Conservation (phyloP, 148 eudicot species). For the Hydrangea macrophylla region DNA sequence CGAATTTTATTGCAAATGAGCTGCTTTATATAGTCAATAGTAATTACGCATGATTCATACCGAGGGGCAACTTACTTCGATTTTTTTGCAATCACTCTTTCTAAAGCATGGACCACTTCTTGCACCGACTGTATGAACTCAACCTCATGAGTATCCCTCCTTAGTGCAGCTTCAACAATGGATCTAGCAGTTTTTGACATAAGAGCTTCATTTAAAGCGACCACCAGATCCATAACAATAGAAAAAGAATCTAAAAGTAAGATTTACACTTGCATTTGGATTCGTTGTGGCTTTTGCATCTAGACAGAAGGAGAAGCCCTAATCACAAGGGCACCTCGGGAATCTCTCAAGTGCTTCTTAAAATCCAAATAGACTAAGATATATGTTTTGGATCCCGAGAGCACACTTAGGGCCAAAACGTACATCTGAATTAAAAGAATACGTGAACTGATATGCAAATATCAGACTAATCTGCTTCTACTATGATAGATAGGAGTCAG, state of each 20-base stretch:
- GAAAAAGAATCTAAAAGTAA: slow-evolving; percentile 8
- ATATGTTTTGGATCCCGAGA: too few relatives aligned
- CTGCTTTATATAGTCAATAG: background rate
- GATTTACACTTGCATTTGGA: too few relatives aligned
- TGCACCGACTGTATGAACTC: slow-evolving; percentile 94
- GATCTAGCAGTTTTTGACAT: slow-evolving; percentile 99
- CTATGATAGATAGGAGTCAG: too few relatives aligned
- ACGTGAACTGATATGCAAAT: too few relatives aligned
- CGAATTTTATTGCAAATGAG: background rate
- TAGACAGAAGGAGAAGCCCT: too few relatives aligned
- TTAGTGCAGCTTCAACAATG: slow-evolving; percentile 86
- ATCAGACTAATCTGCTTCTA: too few relatives aligned
- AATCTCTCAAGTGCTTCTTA: too few relatives aligned
- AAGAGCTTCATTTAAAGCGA: slow-evolving; percentile 50
- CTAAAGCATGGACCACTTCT: slow-evolving; percentile 85
- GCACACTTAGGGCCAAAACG: too few relatives aligned
- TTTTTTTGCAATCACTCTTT: slow-evolving; percentile 93
- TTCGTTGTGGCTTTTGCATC: too few relatives aligned
- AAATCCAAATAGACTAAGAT: too few relatives aligned
- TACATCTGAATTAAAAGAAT: too few relatives aligned
- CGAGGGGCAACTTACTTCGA: slow-evolving; percentile 58
- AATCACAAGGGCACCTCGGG: too few relatives aligned
- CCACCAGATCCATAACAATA: slow-evolving; percentile 11
- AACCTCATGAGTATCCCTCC: slow-evolving; percentile 94
- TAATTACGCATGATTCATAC: background rate